Base-by-base conservation (phyloP, 768 basidiomycete species). In the Leccinum ochraceum region DNA sequence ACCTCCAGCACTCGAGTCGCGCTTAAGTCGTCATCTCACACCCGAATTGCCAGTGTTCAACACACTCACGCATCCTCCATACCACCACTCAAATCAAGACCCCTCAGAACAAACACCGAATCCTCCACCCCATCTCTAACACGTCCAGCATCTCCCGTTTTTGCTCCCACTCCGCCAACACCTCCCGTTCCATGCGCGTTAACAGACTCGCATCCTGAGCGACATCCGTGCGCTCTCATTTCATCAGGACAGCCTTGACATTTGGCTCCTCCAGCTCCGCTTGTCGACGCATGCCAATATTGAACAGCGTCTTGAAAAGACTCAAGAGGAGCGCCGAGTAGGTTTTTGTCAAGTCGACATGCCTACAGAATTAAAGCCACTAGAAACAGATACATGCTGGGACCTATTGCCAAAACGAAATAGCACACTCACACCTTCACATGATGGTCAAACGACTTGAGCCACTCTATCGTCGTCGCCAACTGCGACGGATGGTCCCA, bases 81-180 rank as follows among this genome's bases (percentile, higher is more conserved):
- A 44, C 75, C 75, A 67, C 79, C 79, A 53, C 83, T 71, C 37
- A 78, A 71, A 63, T 79, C 82, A 48, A 97, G 80, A 74, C 97
- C 95, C 71, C 89, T 86, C 57, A 98, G 75, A 60, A 98, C 86
- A 71, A 98, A 97, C 39, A 97, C 86, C 57, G 88, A 86, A 72
- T 94, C 86, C 67, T 98, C 95, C 17, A 93, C 87, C 34, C 95
- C 84, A 83, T 84, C 79, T 95, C 91, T 48, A 97, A 79, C 52
- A 93, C 83, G 6, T 36, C 36, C 13, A 36, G 11, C 32, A 34
- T 92, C 71, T 86, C 84, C 66, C 86, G 79, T 74, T 84, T 90
- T 60, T 79, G 79, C 68, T 91, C 87, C 86, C 94, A 89, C 59
- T 87, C 86, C 59, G 76, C 77, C 56, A 97, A 70, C 48, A 86